These are phyloP conservation scores for Ceratocystis papillata DNA, from an alignment of 2,329 filamentous ascomycete genomes.

Conservation along the genomic window DNA sequence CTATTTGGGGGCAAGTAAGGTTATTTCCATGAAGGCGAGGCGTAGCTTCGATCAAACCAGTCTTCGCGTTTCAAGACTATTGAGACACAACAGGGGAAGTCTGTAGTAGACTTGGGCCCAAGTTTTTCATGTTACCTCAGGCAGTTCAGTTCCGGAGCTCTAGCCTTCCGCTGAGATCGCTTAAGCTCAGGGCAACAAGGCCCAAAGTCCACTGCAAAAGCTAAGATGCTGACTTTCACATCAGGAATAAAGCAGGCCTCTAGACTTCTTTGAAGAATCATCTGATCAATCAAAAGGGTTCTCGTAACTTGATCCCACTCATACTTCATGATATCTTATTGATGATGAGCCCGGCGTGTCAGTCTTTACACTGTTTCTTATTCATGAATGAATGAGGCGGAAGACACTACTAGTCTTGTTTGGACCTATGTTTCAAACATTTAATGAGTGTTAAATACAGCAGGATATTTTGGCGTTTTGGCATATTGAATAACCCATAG, in stretches of 20 bases:
- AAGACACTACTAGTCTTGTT: conserved; percentile 1
- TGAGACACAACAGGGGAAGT: not conserved
- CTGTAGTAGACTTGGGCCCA: not conserved
- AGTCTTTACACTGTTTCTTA: not conserved
- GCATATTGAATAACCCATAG: not conserved
- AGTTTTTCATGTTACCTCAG: not conserved
- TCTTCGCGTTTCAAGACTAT: not conserved
- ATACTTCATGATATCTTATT: not conserved
- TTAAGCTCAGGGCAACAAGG: not conserved
- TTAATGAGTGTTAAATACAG: not conserved
- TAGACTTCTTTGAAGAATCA: not conserved
- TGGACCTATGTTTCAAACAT: not conserved
- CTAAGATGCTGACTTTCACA: not conserved
- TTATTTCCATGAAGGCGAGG: not conserved
- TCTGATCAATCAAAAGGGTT: not conserved
- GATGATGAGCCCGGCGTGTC: not conserved
- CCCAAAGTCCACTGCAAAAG: not conserved
- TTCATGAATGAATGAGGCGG: not conserved
- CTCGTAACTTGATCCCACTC: not conserved
- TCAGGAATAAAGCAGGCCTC: not conserved
- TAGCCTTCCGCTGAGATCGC: not conserved
- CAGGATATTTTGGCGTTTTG: not conserved
- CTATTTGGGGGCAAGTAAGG: not conserved
- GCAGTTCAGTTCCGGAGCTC: not conserved
- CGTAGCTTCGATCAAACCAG: conserved; percentile 4